A percentile compares a stretch with the other conserved stretches of the same genome.
Evolutionary conservation across 2,329 filamentous ascomycete genomes (phyloP).

Genomic region (Diaporthe sp.): DNA sequence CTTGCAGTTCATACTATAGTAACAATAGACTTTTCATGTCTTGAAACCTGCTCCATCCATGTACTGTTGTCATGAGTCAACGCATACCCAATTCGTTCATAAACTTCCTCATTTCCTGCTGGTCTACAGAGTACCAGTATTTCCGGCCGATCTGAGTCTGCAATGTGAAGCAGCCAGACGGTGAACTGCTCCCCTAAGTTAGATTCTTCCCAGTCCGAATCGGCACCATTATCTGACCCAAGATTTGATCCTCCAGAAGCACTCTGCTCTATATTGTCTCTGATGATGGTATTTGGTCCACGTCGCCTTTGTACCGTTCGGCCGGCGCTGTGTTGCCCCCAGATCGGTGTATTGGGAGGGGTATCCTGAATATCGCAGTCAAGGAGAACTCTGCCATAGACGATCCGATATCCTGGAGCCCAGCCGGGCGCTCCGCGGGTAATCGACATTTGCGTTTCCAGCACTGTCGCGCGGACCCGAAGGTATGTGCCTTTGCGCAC

Average conservation of each 20-base stretch:
- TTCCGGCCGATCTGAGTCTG: background rate
- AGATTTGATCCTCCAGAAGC: background rate
- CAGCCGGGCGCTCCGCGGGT: background rate
- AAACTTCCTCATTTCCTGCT: background rate
- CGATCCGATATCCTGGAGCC: background rate
- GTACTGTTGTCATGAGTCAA: rapidly evolving
- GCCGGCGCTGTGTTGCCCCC: background rate
- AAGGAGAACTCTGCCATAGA: background rate
- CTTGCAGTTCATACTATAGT: background rate
- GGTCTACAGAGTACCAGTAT: background rate
- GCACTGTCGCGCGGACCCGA: background rate
- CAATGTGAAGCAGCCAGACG: background rate
- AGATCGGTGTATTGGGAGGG: background rate
- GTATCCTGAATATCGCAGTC: background rate
- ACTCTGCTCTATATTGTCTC: background rate
- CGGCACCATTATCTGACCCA: background rate
- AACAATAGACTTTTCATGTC: background rate
- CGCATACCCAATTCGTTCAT: background rate
- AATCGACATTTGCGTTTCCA: background rate
- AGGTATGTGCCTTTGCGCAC: background rate
- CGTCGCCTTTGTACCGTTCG: background rate
- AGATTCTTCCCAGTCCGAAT: background rate
- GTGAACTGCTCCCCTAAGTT: background rate
- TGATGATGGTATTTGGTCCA: background rate
- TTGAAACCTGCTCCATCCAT: background rate